Evolutionary conservation across 2,329 filamentous ascomycete genomes (phyloP).

Genomic region (Dactylellina drechsleri): DNA sequence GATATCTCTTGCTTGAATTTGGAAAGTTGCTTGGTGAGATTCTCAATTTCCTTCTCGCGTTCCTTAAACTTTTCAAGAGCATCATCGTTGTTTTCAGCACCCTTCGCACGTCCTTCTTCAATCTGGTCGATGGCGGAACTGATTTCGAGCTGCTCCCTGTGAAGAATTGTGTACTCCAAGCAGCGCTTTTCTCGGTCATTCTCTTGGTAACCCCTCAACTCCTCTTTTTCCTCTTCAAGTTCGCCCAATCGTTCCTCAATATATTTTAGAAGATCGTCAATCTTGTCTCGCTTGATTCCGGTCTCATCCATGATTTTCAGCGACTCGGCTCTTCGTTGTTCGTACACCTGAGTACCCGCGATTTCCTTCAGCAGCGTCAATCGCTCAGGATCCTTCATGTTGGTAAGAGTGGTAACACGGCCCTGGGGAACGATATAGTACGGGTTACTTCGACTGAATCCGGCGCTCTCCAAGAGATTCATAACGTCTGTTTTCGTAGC

Average conservation of each 20-base stretch:
- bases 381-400: slow-evolving; percentile 96
- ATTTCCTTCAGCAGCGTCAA: slow-evolving; percentile 94
- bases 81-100: slow-evolving; percentile 84
- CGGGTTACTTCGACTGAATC: slow-evolving; percentile 95
- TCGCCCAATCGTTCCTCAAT: slow-evolving; percentile 90
- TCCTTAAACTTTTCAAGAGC: slow-evolving; percentile 79
- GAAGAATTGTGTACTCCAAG: slow-evolving; percentile 92
- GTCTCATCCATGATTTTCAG: slow-evolving; percentile 97
- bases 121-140: slow-evolving; percentile 81
- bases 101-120: slow-evolving; percentile 81
- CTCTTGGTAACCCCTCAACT: slow-evolving; percentile 90
- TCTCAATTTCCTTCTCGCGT: slow-evolving; percentile 79
- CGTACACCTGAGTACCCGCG: slow-evolving; percentile 97
- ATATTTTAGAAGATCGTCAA: slow-evolving; percentile 88
- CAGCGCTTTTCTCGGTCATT: slow-evolving; percentile 92
- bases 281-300: slow-evolving; percentile 91
- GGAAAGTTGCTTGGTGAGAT: slow-evolving; percentile 79
- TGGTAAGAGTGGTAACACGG: slow-evolving; percentile 92
- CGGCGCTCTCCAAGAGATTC: slow-evolving; percentile 93
- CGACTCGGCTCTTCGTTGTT: slow-evolving; percentile 87
- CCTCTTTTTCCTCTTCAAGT: slow-evolving; percentile 96
- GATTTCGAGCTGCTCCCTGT: slow-evolving; percentile 84
- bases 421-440: slow-evolving; percentile 99
- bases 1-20: slow-evolving; percentile 84
- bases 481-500: slow-evolving; percentile 93